Conservation (phyloP, 73 alveolate species). For the Paramecium caudatum region DNA sequence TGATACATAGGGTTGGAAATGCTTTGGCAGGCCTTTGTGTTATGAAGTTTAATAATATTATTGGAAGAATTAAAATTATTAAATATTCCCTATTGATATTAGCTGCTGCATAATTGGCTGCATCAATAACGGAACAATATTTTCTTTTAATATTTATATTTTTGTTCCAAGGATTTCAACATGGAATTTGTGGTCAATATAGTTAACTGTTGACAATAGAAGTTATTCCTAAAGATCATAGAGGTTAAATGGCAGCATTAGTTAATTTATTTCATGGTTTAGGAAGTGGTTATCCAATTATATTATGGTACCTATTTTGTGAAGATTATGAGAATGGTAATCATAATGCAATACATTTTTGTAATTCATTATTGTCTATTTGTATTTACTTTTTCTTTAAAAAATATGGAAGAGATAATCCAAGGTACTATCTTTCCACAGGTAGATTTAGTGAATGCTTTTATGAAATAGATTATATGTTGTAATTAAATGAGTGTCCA, state of each 20-base stretch:
- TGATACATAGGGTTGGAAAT: conserved; percentile 9
- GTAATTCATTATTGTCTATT: conserved; percentile 9
- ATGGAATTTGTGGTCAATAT: conserved; percentile 40
- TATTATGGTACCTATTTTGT: conserved; percentile 24
- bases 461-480: conserved; percentile 23
- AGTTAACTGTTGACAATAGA: conserved; percentile 46
- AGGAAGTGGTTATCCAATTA: conserved; percentile 32
- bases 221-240: not conserved
- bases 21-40: conserved; percentile 23
- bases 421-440: not conserved
- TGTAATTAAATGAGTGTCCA: not conserved
- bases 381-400: not conserved
- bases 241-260: conserved; percentile 33
- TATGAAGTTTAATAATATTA: conserved; percentile 17
- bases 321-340: conserved; percentile 34
- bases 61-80: conserved; percentile 39
- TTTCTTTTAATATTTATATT: not conserved
- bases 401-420: conserved; percentile 39
- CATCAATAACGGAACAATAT: conserved; percentile 11
- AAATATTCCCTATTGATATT: conserved; percentile 20
- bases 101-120: conserved; percentile 2
- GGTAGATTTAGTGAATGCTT: conserved; percentile 51
- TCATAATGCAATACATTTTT: conserved; percentile 25
- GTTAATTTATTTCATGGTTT: conserved; percentile 20
- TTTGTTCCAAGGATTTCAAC: not conserved